Conservation (phyloP, 805 yeast species). For the Saccharomycopsis amapae region DNA sequence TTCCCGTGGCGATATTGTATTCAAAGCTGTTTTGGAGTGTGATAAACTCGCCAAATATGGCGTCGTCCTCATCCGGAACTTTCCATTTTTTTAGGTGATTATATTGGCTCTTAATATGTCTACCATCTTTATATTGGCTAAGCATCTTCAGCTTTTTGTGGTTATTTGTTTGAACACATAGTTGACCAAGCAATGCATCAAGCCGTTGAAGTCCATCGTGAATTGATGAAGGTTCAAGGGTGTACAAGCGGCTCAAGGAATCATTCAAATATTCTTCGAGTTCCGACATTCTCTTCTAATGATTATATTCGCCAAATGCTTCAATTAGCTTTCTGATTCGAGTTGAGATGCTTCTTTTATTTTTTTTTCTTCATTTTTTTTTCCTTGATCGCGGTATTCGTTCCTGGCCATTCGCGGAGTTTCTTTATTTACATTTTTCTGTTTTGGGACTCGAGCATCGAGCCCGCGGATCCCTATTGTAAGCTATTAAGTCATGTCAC, state of each 20-base stretch:
- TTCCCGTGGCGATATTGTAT: slow-evolving; percentile 39
- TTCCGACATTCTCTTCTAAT: slow-evolving; percentile 16
- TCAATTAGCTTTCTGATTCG: no score
- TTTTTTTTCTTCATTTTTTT: no score
- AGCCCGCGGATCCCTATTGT: no score
- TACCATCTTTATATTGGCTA: not conserved
- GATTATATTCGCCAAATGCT: no score
- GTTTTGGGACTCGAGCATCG: no score
- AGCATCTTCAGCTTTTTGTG: slow-evolving; percentile 4
- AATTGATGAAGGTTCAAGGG: slow-evolving; percentile 21
- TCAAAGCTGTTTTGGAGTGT: slow-evolving; percentile 46
- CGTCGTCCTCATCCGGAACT: slow-evolving; percentile 26
- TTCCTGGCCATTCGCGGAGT: no score
- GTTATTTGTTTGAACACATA: slow-evolving; percentile 21
- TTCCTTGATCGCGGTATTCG: no score
- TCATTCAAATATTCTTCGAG: slow-evolving; percentile 23
- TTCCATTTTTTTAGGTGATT: slow-evolving; percentile 25
- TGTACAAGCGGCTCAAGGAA: slow-evolving; percentile 20
- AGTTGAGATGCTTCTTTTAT: no score
- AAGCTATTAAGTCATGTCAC: no score
- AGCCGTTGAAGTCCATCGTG: slow-evolving; percentile 24
- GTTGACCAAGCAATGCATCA: slow-evolving; percentile 24
- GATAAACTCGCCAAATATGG: slow-evolving; percentile 34
- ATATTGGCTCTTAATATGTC: slow-evolving; percentile 9
- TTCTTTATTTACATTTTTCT: no score